Percentiles rank a stretch among this genome's conserved stretches.
Conservation (phyloP, 768 basidiomycete genomes). For the Suillus placidus region DNA sequence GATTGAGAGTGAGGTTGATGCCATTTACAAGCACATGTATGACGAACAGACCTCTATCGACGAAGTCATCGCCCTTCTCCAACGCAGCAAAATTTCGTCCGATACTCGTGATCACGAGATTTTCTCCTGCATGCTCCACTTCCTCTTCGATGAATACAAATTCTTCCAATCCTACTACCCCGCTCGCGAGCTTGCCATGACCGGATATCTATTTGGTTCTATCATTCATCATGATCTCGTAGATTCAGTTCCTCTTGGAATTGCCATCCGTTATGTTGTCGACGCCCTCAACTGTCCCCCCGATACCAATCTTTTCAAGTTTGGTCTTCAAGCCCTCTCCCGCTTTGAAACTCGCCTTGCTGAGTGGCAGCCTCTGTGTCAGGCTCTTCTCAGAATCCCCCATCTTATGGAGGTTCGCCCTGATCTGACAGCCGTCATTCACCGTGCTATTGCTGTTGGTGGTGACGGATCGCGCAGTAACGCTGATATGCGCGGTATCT, state of each 20-base stretch:
- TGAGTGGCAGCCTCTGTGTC: constrained; percentile 93
- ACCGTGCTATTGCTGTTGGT: constrained; percentile 63
- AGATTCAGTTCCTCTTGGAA: constrained; percentile 91
- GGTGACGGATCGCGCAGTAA: constrained; percentile 44
- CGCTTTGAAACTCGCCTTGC: constrained; percentile 84
- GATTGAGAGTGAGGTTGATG: constrained; percentile 91
- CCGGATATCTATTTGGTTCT: constrained; percentile 94
- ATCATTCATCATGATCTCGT: constrained; percentile 93
- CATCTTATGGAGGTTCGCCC: constrained; percentile 86
- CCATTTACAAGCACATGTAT: constrained; percentile 98
- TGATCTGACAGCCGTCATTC: constrained; percentile 72
- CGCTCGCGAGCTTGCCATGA: constrained; percentile 91
- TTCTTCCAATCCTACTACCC: constrained; percentile 98
- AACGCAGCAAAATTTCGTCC: constrained; percentile 80
- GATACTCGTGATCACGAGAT: constrained; percentile 90
- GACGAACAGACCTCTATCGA: constrained; percentile 93
- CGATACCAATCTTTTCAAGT: constrained; percentile 92
- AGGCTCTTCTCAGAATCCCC: constrained; percentile 84
- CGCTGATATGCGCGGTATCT: constrained; percentile 44
- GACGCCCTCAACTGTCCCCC: constrained; percentile 91
- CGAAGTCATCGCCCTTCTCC: constrained; percentile 87
- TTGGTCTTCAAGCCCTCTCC: constrained; percentile 88
- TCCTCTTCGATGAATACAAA: constrained; percentile 99
- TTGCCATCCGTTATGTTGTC: constrained; percentile 94
- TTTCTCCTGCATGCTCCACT: constrained; percentile 99